Evolutionary conservation across 768 basidiomycete species (phyloP), one percentile per base, ranked within the genome.

Genomic region (Exsudoporus frostii): DNA sequence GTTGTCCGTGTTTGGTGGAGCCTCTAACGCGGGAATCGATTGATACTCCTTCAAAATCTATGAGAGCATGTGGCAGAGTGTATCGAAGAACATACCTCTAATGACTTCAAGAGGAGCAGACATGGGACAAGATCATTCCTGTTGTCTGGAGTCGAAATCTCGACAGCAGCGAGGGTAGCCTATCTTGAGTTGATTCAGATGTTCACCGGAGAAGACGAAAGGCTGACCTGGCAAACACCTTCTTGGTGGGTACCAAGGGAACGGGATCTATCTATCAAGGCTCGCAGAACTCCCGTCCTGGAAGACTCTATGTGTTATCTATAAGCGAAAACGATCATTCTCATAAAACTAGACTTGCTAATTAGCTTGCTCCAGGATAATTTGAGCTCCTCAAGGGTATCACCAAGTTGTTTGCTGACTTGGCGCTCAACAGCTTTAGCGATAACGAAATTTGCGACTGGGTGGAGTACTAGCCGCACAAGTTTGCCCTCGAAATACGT

Each of bases 371-470:
- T 70, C 80, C 88, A 82, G 37, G 75, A 66, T 33, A 68, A 74
- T 42, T 74, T 68, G 32, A 94, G 73, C 62, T 93, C 90, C n/a
- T 69, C 60, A 41, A 85, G 77, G 15, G 82, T 75, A 6, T 71
- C 74, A 1, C 68, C 66, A 32, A 98, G 65, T 55, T 88, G 82
- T 5, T 72, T 70, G 17, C 70, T 74, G n/a, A 79, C 74, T 13
- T 85, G 67, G 42, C 90, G 76, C 45, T 82, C 82, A 25, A 95
- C 58, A 1, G 86, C 89, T 66, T 84, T 87, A 1, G 94, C 88
- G 5, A 94, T 76, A 20, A 98, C 94, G 62, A 93, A 99, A 65
- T 98, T 99, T 13, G 91, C 93, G 2, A 95, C 89, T 3, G 95
- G 92, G 69, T 99, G 96, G 19, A 79, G 74, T 17, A 88, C 85